Base-by-base conservation (phyloP, 2,329 filamentous ascomycete genomes). In the Mycocentrospora acerina region DNA sequence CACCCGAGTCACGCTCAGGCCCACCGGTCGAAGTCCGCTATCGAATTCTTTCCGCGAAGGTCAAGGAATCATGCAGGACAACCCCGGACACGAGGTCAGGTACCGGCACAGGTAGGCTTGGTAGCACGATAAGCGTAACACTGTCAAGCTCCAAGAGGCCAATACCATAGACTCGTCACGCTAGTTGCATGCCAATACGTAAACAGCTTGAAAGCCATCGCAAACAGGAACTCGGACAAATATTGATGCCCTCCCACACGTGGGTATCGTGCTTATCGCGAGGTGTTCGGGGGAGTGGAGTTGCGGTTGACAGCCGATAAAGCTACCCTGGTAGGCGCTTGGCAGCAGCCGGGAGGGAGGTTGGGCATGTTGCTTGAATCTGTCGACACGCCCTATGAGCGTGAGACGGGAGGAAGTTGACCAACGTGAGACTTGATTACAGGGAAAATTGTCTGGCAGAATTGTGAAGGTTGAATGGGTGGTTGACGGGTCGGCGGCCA, bases 71-170 rank as follows among this genome's bases (percentile, higher is more conserved):
- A 9, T 28, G 15, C 25, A 32, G 22, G 15, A 34, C 29, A 16
- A 5, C 11, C 35, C 9, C 22, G 19, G 16, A n/a, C 13, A 34
- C 26, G 7, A 24, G 33, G 35, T 35, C 31, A 38, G 31, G 4
- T 35, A 11, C 12, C 16, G 29, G 32, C 28, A 24, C 29, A 24
- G 14, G 25, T 16, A 30, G 24, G 29, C 4, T 29, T 30, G n/a
- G n/a, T n/a, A n/a, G n/a, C n/a, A n/a, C n/a, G 44, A 48, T 44
- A 44, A 40, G 44, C 37, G 10, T 24, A 17, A 18, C 25, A 29
- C 10, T 13, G 13, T 22, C 16, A 17, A 19, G 9, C n/a, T 33
- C 28, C 32, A 31, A 46, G 24, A 40, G 34, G 44, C 36, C 40
- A 32, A 4, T 27, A 29, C 4, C 4, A 18, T 24, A 13, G 16